Conservation (phyloP, 2,329 filamentous ascomycete species). For the Fusarium poae region DNA sequence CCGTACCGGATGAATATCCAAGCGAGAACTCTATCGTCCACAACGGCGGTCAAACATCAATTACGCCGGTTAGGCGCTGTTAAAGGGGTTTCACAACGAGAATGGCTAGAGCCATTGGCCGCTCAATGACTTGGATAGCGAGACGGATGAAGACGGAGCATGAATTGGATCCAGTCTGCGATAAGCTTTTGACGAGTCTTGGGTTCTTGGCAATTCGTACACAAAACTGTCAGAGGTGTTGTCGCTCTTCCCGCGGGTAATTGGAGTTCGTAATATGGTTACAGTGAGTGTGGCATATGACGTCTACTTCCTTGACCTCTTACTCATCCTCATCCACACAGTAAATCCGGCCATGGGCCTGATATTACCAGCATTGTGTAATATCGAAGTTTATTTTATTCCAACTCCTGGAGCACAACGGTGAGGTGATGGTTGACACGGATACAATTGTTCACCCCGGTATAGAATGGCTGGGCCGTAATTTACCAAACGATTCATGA, state of each 20-base stretch:
- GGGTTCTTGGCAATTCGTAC: conserved; percentile 14
- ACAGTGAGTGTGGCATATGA: conserved; percentile 15
- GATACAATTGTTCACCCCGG: neutral
- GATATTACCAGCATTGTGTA: conserved; percentile 30
- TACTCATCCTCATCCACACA: neutral
- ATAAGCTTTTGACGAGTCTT: conserved; percentile 28
- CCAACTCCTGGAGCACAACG: conserved; percentile 9
- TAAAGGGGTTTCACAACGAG: conserved; percentile 6
- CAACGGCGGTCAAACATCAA: conserved; percentile 1
- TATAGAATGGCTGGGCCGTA: conserved; percentile 8
- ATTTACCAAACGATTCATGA: conserved; percentile 8
- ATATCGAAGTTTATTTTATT: conserved; percentile 21
- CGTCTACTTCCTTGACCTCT: conserved; percentile 12
- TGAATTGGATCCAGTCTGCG: conserved; percentile 8
- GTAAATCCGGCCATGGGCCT: neutral
- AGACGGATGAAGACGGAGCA: conserved; percentile 9
- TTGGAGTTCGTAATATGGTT: conserved; percentile 10
- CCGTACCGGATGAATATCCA: conserved; percentile 16
- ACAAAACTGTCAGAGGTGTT: conserved; percentile 3
- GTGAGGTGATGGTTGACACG: conserved; percentile 8
- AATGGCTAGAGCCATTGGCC: conserved; percentile 4
- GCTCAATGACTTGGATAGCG: conserved; percentile 3
- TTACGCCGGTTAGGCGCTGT: neutral
- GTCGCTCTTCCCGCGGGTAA: conserved; percentile 10
- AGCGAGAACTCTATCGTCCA: conserved; percentile 15